Percentiles rank a stretch among this genome's conserved stretches.
Evolutionary conservation across 345 rosid genomes (phyloP).

Genomic region (Eucalyptus urophylla): DNA sequence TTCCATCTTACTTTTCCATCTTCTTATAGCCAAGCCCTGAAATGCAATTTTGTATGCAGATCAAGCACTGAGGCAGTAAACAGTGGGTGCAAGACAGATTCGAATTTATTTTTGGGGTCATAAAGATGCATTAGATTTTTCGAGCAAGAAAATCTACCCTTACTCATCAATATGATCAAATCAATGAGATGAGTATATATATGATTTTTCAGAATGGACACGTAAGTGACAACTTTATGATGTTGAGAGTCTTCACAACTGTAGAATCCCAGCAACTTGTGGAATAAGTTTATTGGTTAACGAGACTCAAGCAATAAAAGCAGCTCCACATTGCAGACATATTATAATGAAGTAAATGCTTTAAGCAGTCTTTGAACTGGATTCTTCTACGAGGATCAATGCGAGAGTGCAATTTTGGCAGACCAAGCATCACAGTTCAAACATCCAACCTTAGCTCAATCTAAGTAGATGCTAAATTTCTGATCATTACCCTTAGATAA

Average conservation of each 20-base stretch:
- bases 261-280: neutral
- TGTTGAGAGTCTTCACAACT: neutral
- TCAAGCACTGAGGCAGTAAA: neutral
- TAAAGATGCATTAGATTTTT: too few relatives aligned
- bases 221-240: neutral
- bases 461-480: too few relatives aligned
- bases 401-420: neutral
- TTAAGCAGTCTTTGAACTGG: neutral
- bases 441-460: too few relatives aligned
- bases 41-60: too few relatives aligned
- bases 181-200: neutral
- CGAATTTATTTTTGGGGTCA: too few relatives aligned
- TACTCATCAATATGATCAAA: neutral
- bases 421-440: too few relatives aligned
- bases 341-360: neutral
- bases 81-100: fast-evolving
- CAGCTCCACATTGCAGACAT: too few relatives aligned
- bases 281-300: neutral
- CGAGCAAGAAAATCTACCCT: neutral
- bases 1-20: too few relatives aligned
- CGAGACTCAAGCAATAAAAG: neutral
- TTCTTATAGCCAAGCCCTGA: too few relatives aligned
- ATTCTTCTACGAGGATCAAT: neutral
- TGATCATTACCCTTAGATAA: too few relatives aligned
- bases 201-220: neutral